Conservation (phyloP, 2,329 filamentous ascomycete species). For the Xylaria arbuscula region DNA sequence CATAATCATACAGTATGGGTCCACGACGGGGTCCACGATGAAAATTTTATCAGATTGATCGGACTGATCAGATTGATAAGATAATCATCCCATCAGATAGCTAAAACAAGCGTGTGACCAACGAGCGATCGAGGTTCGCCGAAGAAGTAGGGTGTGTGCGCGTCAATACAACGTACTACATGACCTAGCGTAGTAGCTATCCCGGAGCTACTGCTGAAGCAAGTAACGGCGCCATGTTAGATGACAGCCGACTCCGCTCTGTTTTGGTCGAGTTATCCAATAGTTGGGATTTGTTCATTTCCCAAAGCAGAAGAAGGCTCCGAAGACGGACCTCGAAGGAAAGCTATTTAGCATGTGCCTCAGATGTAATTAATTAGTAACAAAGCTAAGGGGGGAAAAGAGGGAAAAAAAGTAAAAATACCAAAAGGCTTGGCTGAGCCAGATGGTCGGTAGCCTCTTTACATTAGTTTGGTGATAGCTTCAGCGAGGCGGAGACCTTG, state of each 20-base stretch:
- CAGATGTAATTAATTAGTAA: background rate
- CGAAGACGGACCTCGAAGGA: slow-evolving; percentile 30
- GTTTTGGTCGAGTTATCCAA: slow-evolving; percentile 5
- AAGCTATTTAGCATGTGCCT: background rate
- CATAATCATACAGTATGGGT: slow-evolving; percentile 17
- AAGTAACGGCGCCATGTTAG: background rate
- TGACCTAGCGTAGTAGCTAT: background rate
- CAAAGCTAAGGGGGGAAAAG: background rate
- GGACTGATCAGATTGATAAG: slow-evolving; percentile 40
- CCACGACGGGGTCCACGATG: background rate
- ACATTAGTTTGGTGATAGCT: slow-evolving; percentile 9
- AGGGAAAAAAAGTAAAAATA: background rate
- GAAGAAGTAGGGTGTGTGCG: background rate
- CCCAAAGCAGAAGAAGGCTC: slow-evolving; percentile 20
- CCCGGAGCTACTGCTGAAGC: background rate
- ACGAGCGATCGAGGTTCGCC: background rate
- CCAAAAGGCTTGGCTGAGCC: background rate
- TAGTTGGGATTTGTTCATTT: slow-evolving; percentile 20
- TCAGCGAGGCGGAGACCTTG: background rate
- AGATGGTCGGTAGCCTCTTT: background rate
- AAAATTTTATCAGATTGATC: slow-evolving; percentile 42
- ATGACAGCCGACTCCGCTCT: background rate
- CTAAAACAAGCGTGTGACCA: background rate
- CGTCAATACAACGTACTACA: background rate
- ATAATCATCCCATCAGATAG: slow-evolving; percentile 34